Base-by-base conservation (phyloP, 345 rosid species). In the Sonneratia caseolaris region DNA sequence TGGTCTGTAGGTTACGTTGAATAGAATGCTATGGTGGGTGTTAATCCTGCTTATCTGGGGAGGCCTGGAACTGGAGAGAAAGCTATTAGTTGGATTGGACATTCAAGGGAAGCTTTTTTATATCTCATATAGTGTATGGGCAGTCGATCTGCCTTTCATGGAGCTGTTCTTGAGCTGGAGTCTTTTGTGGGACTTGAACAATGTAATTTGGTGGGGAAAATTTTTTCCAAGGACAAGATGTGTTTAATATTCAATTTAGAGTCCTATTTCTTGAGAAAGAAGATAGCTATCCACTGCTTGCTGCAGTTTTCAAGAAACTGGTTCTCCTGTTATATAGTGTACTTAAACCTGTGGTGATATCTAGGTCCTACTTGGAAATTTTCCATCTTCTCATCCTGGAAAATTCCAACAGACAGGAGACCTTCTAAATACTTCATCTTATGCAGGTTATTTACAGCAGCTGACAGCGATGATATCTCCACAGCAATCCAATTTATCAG, bases 391-490 rank as follows among this genome's bases (percentile, higher is more conserved):
- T 24, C 7, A 3, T 27, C 37, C 11, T 70, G 11, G 21, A 24
- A 37, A 1, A 19, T 48, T 70, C 2, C 49, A 59, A 75, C 61
- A 81, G 73, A 75, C 57, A n/a, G 80, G 70, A 82, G 79, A 81
- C 77, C 76, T 53, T 72, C 77, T 76, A 76, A 79, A 57, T 75
- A 57, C 75, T 80, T 81, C 49, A 70, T 69, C 79, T 48, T 75
- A 43, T 89, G 91, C 85, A 94, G 98, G 95, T 86, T 94, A 79
- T 94, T 91, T 82, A 84, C 98, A 75, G 98, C 97, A 76, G 97
- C 89, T 82, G 98, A 94, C 78, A 90, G 98, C 75, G 97, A 91
- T 83, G 98, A 94, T 86, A 68, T 94, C 86, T 84, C 80, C 79
- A 80, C 88, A 79, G 89, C 93, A 77, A 64, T 90, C 81, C 88